These are phyloP conservation scores for Nitzschia inconspicua DNA, from an alignment of 108 stramenopile species.

Conservation along the genomic window DNA sequence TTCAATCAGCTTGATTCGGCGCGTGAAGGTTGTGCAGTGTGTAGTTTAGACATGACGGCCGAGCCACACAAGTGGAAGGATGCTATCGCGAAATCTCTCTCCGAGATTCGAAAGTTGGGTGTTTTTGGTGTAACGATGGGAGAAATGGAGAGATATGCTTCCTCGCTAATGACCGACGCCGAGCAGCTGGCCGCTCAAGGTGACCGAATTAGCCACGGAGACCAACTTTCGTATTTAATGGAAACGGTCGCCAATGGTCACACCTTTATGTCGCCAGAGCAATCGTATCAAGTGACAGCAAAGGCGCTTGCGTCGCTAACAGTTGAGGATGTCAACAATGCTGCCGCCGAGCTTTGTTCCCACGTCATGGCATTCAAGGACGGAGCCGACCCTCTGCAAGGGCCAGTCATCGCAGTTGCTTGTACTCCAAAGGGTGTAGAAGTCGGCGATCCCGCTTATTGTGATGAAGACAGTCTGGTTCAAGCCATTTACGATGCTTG, in stretches of 20 bases:
- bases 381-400: constrained; percentile 49
- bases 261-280: constrained; percentile 95
- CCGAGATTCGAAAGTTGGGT: constrained; percentile 92
- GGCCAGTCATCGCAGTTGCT: constrained; percentile 76
- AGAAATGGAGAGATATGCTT: constrained; percentile 92
- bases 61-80: constrained; percentile 93
- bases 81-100: constrained; percentile 83
- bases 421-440: constrained; percentile 74
- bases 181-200: constrained; percentile 93
- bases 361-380: constrained; percentile 82
- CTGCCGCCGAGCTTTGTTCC: constrained; percentile 89
- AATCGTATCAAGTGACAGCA: constrained; percentile 85
- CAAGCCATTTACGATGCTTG: constrained; percentile 78
- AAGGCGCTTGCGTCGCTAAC: constrained; percentile 84
- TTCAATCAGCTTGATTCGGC: constrained; percentile 97
- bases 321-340: constrained; percentile 92
- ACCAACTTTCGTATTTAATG: constrained; percentile 94
- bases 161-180: constrained; percentile 89
- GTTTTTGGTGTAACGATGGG: constrained; percentile 85
- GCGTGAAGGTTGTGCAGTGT: constrained; percentile 95
- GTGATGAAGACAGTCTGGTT: constrained; percentile 72
- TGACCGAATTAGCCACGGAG: constrained; percentile 89
- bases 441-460: constrained; percentile 37
- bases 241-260: constrained; percentile 96
- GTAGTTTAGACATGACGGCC: constrained; percentile 93